Percentiles rank a stretch among this genome's conserved stretches.
Evolutionary conservation across 2,329 filamentous ascomycete species (phyloP).

Genomic region (Ophiocordyceps sinensis): DNA sequence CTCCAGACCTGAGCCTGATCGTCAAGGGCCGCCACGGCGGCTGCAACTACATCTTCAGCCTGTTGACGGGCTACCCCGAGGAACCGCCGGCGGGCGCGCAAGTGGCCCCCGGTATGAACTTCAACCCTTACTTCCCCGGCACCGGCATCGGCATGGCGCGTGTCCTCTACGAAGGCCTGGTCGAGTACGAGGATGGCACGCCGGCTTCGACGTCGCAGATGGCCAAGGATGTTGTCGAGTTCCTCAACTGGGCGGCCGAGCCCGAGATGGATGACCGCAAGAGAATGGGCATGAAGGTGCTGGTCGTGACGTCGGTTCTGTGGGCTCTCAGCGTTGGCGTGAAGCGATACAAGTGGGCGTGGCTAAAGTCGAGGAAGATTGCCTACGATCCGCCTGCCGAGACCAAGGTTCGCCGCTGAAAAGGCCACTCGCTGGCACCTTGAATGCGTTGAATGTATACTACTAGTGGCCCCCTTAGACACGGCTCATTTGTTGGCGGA

Average conservation of each 20-base stretch:
- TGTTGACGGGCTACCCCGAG: slow-evolving; percentile 94
- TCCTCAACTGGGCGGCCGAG: slow-evolving; percentile 98
- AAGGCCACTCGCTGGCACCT: slow-evolving; percentile 10
- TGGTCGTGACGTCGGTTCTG: slow-evolving; percentile 64
- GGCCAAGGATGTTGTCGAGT: slow-evolving; percentile 98
- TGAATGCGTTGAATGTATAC: too few species aligned
- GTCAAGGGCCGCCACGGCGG: slow-evolving; percentile 96
- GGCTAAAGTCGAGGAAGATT: slow-evolving; percentile 91
- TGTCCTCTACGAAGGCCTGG: slow-evolving; percentile 92
- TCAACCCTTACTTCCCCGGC: slow-evolving; percentile 99
- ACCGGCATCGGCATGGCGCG: slow-evolving; percentile 98
- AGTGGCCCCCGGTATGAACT: slow-evolving; percentile 86
- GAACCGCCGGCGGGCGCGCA: slow-evolving; percentile 81
- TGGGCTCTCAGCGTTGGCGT: slow-evolving; percentile 89
- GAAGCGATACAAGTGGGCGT: slow-evolving; percentile 99
- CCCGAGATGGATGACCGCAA: slow-evolving; percentile 99
- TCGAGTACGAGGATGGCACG: slow-evolving; percentile 96
- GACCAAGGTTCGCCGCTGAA: slow-evolving; percentile 33
- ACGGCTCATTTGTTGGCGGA: slow-evolving; percentile 27
- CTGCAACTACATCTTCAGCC: slow-evolving; percentile 95
- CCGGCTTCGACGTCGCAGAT: slow-evolving; percentile 94
- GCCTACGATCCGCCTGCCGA: slow-evolving; percentile 65
- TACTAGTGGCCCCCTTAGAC: slow-evolving; percentile 27
- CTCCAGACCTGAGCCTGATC: slow-evolving; percentile 94
- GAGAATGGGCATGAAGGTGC: slow-evolving; percentile 98